Percentiles rank a stretch among this genome's conserved stretches.
phyloP scores from a whole-genome alignment of 345 rosid species.

The Syzygium oleosum region DNA sequence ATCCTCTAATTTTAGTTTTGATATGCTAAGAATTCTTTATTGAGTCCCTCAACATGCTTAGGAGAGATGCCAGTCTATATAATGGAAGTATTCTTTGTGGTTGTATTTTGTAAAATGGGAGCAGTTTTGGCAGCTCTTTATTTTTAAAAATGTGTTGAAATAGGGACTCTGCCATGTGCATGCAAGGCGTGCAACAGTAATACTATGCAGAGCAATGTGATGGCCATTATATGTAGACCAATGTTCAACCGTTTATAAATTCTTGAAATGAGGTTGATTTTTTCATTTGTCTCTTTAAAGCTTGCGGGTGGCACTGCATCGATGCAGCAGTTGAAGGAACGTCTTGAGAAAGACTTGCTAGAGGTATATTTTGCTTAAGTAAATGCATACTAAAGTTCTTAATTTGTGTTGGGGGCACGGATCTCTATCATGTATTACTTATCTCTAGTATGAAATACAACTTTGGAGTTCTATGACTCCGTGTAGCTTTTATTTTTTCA shows the following conservation, averaged over 20 bases:
- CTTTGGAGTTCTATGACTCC: neutral
- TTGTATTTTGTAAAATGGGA: neutral
- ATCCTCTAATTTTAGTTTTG: neutral
- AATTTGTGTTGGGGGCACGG: neutral
- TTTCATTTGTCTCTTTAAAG: conserved; percentile 24
- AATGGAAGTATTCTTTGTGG: neutral
- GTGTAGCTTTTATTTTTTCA: neutral
- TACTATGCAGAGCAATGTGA: neutral
- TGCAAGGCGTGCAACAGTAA: neutral
- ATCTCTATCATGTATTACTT: neutral
- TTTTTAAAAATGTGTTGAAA: neutral
- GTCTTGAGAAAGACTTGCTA: conserved; percentile 92
- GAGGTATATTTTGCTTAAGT: conserved; percentile 41
- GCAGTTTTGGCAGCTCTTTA: neutral
- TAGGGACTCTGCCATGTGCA: neutral
- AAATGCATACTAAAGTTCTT: neutral
- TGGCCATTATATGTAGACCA: neutral
- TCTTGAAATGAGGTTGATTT: neutral
- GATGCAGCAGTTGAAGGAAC: conserved; percentile 98
- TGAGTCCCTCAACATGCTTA: neutral
- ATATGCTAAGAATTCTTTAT: neutral
- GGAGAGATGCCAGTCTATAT: neutral
- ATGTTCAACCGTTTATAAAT: neutral
- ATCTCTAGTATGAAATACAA: neutral
- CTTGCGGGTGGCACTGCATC: conserved; percentile 99